Conservation (phyloP, 805 yeast species). For the Cyberlindnera veronae region DNA sequence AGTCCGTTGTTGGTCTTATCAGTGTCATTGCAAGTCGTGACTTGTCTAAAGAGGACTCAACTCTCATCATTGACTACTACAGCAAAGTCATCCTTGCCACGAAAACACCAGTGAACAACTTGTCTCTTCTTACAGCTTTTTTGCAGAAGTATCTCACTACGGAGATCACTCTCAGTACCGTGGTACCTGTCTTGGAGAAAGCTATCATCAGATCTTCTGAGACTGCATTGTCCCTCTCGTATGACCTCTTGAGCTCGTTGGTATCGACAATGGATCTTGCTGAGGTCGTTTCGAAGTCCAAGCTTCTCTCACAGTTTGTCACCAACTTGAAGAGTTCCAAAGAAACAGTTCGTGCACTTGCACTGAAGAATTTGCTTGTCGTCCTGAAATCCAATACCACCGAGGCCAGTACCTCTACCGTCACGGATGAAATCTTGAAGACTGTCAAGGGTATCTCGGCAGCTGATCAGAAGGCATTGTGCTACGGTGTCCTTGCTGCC, state of each 20-base stretch:
- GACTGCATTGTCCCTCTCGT: constrained; percentile 53
- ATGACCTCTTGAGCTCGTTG: constrained; percentile 40
- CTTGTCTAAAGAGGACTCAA: constrained; percentile 21
- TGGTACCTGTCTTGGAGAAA: constrained; percentile 67
- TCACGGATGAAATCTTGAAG: constrained; percentile 53
- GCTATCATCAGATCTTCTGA: constrained; percentile 79
- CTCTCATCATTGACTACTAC: constrained; percentile 27
- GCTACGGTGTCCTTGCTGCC: constrained; percentile 42
- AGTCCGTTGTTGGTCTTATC: constrained; percentile 34
- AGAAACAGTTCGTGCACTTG: constrained; percentile 47
- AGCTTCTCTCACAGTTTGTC: constrained; percentile 48
- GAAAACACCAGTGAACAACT: constrained; percentile 39
- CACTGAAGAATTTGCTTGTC: constrained; percentile 27
- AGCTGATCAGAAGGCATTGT: constrained; percentile 60
- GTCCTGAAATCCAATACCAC: constrained; percentile 32
- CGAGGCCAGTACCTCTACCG: constrained; percentile 28
- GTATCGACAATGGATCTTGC: constrained; percentile 40
- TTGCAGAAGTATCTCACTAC: constrained; percentile 40
- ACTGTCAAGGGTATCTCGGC: constrained; percentile 55
- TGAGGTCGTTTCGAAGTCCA: constrained; percentile 37
- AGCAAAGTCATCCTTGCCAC: constrained; percentile 42
- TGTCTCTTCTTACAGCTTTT: constrained; percentile 42
- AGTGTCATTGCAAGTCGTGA: constrained; percentile 33
- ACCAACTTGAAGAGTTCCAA: constrained; percentile 68
- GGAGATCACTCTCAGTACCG: constrained; percentile 33